These are phyloP conservation scores for Alternaria rosae DNA, from an alignment of 2,329 filamentous ascomycete species.

Conservation along the genomic window DNA sequence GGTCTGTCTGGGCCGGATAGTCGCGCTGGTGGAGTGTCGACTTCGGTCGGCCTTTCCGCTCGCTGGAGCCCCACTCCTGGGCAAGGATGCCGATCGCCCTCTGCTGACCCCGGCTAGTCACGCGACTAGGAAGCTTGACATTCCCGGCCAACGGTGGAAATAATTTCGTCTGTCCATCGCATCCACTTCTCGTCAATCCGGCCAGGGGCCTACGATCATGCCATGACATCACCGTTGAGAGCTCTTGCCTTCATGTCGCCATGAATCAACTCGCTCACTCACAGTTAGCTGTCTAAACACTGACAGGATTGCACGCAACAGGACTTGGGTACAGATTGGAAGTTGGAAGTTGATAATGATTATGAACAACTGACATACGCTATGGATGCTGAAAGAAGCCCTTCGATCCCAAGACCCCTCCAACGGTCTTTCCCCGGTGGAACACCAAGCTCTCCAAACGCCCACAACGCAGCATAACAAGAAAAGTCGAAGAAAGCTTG, in stretches of 20 bases:
- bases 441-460: slow-evolving; percentile 6
- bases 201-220: neutral
- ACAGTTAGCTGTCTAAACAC: neutral
- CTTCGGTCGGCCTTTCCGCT: slow-evolving; percentile 19
- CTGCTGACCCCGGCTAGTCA: slow-evolving; percentile 16
- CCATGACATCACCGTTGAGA: slow-evolving; percentile 7
- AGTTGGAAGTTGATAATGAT: neutral
- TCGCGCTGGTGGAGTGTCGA: slow-evolving; percentile 22
- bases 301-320: neutral
- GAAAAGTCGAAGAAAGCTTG: neutral
- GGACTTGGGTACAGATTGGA: neutral
- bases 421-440: neutral
- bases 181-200: slow-evolving; percentile 1
- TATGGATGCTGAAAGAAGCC: neutral
- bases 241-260: neutral
- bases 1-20: slow-evolving; percentile 25
- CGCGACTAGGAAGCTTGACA: slow-evolving; percentile 19
- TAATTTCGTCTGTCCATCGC: neutral
- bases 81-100: slow-evolving; percentile 10
- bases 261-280: neutral
- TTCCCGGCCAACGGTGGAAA: neutral
- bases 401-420: neutral
- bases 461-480: slow-evolving; percentile 17
- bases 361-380: neutral
- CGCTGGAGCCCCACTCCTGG: slow-evolving; percentile 21